Conservation (phyloP, 371 early-diverging fungal genomes). For the Conidiobolus incongruus region DNA sequence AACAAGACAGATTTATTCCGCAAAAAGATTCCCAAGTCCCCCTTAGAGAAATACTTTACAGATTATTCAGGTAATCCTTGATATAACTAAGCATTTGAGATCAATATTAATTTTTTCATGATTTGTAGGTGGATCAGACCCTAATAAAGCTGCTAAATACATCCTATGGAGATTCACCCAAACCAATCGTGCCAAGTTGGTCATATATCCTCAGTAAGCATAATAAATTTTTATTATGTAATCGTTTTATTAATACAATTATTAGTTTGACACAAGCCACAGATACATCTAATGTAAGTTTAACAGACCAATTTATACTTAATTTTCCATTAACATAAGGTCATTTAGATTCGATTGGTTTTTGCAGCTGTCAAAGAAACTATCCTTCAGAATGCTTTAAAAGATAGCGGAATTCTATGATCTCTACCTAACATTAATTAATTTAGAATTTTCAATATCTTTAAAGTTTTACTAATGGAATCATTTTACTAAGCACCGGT, state of each 20-base stretch:
- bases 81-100: too few species aligned
- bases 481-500: too few species aligned
- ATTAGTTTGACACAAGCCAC: constrained; percentile 51
- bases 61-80: constrained; percentile 32
- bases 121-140: constrained; percentile 29
- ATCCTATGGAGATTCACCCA: constrained; percentile 56
- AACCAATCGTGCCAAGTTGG: constrained; percentile 43
- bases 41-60: constrained; percentile 37
- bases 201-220: constrained; percentile 58
- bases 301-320: too few species aligned
- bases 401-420: constrained; percentile 40
- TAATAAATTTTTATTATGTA: neutral
- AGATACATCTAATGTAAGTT: constrained; percentile 45
- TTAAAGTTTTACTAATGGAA: too few species aligned
- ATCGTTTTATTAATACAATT: neutral
- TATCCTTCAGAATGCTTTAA: constrained; percentile 38
- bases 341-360: constrained; percentile 18
- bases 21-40: constrained; percentile 33
- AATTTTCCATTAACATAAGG: neutral
- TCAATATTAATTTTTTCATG: neutral
- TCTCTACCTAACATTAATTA: neutral
- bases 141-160: constrained; percentile 48
- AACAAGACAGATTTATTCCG: constrained; percentile 67
- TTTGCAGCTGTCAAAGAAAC: constrained; percentile 62
- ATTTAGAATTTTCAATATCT: constrained; percentile 1